Evolutionary conservation across 176 grass and related monocot species (phyloP).

Genomic region (Oryza glumipatula): DNA sequence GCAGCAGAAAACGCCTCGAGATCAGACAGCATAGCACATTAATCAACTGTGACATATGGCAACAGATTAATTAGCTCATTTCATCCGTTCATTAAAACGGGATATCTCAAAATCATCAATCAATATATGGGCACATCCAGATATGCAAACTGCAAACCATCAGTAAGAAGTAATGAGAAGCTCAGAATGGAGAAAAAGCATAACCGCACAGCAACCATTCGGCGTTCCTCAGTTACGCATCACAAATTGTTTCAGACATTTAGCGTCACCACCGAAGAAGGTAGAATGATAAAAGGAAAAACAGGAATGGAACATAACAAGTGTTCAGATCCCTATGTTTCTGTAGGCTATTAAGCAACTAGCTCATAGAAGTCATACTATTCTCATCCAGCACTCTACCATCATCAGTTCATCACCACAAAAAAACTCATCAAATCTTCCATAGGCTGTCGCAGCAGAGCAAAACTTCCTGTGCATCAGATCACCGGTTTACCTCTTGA

Average conservation of each 20-base stretch:
- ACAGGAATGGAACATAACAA: constrained; percentile 35
- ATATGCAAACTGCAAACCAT: not conserved
- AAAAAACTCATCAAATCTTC: constrained; percentile 31
- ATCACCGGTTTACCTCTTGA: constrained; percentile 57
- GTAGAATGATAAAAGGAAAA: constrained; percentile 30
- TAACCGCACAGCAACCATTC: not conserved
- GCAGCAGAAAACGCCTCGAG: not conserved
- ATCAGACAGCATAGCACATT: not conserved
- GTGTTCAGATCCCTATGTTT: constrained; percentile 40
- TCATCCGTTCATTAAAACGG: not conserved
- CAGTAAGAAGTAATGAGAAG: not conserved
- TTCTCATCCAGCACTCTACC: constrained; percentile 17
- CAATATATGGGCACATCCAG: not conserved
- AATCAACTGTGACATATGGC: not conserved
- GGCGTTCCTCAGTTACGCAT: constrained; percentile 19
- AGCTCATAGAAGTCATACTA: constrained; percentile 37
- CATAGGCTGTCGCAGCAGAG: constrained; percentile 21
- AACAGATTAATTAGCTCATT: not conserved
- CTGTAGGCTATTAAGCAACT: constrained; percentile 51
- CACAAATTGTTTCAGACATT: constrained; percentile 34
- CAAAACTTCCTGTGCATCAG: constrained; percentile 53
- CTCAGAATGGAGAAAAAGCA: not conserved
- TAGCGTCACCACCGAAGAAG: constrained; percentile 25
- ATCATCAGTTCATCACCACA: constrained; percentile 5
- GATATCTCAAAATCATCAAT: constrained; percentile 1